Conservation (phyloP, 805 yeast genomes). For the Babjeviella inositovora region DNA sequence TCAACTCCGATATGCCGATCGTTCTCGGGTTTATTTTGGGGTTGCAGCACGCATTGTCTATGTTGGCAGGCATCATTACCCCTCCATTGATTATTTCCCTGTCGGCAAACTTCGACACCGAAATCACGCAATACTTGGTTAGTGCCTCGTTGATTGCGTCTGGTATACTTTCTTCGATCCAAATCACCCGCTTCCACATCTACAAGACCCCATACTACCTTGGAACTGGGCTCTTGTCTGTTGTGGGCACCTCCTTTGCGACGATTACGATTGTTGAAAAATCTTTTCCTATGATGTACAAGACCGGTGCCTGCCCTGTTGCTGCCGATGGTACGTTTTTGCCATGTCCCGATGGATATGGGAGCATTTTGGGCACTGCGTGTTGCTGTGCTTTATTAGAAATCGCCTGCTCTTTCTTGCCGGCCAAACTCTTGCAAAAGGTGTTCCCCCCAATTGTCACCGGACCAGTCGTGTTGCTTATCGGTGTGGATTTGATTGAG, state of each 20-base stretch:
- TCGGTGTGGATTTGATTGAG: slow-evolving; percentile 55
- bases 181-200: slow-evolving; percentile 70
- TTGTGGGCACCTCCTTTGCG: slow-evolving; percentile 84
- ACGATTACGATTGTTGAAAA: slow-evolving; percentile 68
- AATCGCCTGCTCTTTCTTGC: slow-evolving; percentile 58
- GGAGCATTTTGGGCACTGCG: slow-evolving; percentile 75
- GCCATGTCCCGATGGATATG: slow-evolving; percentile 86
- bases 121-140: slow-evolving; percentile 41
- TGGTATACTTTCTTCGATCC: slow-evolving; percentile 55
- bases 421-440: slow-evolving; percentile 53
- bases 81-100: slow-evolving; percentile 67
- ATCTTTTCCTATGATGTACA: slow-evolving; percentile 72
- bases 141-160: slow-evolving; percentile 61
- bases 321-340: slow-evolving; percentile 47
- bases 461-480: slow-evolving; percentile 81
- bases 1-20: slow-evolving; percentile 71
- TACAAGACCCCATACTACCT: slow-evolving; percentile 58
- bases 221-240: slow-evolving; percentile 83
- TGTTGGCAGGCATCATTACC: slow-evolving; percentile 83
- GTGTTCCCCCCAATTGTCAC: slow-evolving; percentile 84
- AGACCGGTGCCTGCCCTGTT: slow-evolving; percentile 46
- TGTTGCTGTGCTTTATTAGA: slow-evolving; percentile 63
- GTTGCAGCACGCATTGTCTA: slow-evolving; percentile 74
- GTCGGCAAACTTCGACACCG: slow-evolving; percentile 38
- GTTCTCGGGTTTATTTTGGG: slow-evolving; percentile 65